A percentile compares a stretch with the other conserved stretches of the same genome.
Evolutionary conservation across 2,329 filamentous ascomycete species (phyloP).

Genomic region (Calonectria honghensis): DNA sequence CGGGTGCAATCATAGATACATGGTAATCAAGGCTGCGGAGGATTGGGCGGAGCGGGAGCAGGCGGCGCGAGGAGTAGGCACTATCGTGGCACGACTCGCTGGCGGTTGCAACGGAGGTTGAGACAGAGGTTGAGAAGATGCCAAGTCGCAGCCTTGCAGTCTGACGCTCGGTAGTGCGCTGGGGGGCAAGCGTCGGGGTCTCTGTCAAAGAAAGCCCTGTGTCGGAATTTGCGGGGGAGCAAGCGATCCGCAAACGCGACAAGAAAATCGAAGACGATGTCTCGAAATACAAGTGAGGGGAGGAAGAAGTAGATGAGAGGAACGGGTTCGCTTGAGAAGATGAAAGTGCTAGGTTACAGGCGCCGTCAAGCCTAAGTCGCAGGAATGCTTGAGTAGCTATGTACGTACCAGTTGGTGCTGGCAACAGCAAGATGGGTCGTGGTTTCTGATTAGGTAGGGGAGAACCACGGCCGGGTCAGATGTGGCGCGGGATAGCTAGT

Average conservation of each 20-base stretch:
- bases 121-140: constrained; percentile 7
- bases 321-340: constrained; percentile 43
- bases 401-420: constrained; percentile 15
- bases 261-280: constrained; percentile 40
- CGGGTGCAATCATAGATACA: constrained; percentile 47
- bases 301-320: constrained; percentile 33
- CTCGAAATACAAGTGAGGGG: constrained; percentile 42
- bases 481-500: constrained; percentile 30
- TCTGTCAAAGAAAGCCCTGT: constrained; percentile 61
- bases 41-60: constrained; percentile 29
- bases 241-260: constrained; percentile 30
- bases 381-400: constrained; percentile 21
- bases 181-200: constrained; percentile 58
- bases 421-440: constrained; percentile 24
- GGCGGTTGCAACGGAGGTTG: constrained; percentile 41
- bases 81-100: constrained; percentile 41
- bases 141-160: constrained; percentile 34
- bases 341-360: constrained; percentile 33
- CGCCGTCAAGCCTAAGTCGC: constrained; percentile 4
- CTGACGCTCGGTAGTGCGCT: constrained; percentile 33
- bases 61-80: constrained; percentile 37
- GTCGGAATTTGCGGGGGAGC: constrained; percentile 32
- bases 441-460: constrained; percentile 33
- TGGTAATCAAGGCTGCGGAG: constrained; percentile 40
- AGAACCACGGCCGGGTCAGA: background rate